Conservation (phyloP, 2,329 filamentous ascomycete genomes). For the Diaporthe batatas region DNA sequence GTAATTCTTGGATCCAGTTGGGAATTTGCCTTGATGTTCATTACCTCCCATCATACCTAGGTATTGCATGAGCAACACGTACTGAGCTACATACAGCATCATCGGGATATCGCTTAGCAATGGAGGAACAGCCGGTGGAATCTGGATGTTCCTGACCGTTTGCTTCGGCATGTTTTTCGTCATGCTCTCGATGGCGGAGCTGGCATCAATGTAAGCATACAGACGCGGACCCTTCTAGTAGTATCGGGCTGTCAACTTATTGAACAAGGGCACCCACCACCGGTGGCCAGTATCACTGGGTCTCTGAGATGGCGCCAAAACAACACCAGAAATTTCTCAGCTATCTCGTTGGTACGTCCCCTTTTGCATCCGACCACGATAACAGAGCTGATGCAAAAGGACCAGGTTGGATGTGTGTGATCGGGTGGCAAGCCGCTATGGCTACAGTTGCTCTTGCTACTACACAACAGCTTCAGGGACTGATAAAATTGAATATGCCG, state of each 20-base stretch:
- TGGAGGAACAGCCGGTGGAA: constrained; percentile 19
- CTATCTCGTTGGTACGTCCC: constrained; percentile 5
- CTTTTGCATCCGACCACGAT: background rate
- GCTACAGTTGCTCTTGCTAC: constrained; percentile 20
- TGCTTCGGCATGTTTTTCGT: constrained; percentile 29
- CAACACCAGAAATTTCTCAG: constrained; percentile 16
- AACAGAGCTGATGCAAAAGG: background rate
- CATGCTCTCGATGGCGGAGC: constrained; percentile 22
- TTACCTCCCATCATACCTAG: background rate
- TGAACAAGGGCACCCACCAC: background rate
- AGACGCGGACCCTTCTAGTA: too few species aligned
- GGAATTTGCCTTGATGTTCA: constrained; percentile 13
- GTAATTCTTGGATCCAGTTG: constrained; percentile 3
- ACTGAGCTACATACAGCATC: background rate
- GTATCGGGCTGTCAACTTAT: background rate
- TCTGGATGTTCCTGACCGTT: constrained; percentile 16
- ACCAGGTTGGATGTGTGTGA: constrained; percentile 20
- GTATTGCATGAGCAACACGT: background rate
- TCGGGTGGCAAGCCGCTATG: constrained; percentile 19
- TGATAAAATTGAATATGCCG: constrained; percentile 5
- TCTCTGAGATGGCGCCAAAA: constrained; percentile 17
- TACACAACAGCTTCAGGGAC: constrained; percentile 10
- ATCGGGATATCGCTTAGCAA: constrained; percentile 17
- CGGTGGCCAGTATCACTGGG: constrained; percentile 17
- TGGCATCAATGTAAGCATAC: constrained; percentile 13